These are phyloP conservation scores for Penicillium sclerotigenum DNA, from an alignment of 2,329 filamentous ascomycete genomes.

Conservation along the genomic window DNA sequence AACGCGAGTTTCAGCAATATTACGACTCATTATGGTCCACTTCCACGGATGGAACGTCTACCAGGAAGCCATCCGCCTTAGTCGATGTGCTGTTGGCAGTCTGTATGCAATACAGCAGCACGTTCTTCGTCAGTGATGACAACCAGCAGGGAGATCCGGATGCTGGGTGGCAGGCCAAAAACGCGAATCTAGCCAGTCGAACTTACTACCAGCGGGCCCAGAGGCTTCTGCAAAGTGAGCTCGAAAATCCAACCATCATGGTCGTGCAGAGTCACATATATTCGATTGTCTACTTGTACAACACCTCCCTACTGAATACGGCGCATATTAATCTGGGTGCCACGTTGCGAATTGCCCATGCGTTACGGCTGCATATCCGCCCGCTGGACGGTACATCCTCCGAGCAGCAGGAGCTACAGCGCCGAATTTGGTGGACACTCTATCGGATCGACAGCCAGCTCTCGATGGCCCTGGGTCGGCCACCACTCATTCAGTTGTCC, in stretches of 20 bases:
- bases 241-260: slow-evolving; percentile 48
- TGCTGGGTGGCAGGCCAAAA: background rate
- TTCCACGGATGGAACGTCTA: background rate
- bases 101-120: background rate
- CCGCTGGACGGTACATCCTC: slow-evolving; percentile 20
- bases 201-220: slow-evolving; percentile 50
- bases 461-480: slow-evolving; percentile 37
- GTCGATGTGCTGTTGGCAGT: background rate
- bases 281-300: background rate
- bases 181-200: slow-evolving; percentile 39
- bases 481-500: background rate
- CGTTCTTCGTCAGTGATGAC: background rate
- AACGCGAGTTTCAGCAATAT: background rate
- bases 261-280: slow-evolving; percentile 51
- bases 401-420: slow-evolving; percentile 44
- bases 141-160: background rate
- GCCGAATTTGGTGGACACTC: slow-evolving; percentile 53
- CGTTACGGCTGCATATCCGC: background rate
- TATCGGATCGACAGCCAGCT: slow-evolving; percentile 49
- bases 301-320: background rate
- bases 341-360: background rate
- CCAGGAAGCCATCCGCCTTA: background rate
- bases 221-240: slow-evolving; percentile 43
- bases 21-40: background rate
- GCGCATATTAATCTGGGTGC: background rate